These are phyloP conservation scores for Cenchrus americanus DNA, from an alignment of 176 grass and related monocot species.

Conservation along the genomic window DNA sequence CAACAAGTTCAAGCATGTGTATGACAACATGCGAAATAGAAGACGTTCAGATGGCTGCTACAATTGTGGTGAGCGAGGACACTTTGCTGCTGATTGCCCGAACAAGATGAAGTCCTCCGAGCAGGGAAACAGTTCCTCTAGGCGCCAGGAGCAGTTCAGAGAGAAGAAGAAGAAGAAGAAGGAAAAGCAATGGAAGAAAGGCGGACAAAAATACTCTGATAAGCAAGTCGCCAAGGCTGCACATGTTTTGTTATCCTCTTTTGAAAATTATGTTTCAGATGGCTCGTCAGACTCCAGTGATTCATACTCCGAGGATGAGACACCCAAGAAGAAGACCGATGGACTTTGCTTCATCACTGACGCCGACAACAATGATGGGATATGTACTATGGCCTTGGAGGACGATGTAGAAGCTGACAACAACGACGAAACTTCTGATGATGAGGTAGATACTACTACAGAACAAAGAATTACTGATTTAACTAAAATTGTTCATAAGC, in stretches of 20 bases:
- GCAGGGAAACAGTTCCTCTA: not conserved
- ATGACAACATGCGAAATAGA: not conserved
- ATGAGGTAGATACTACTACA: not conserved
- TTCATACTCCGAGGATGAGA: not conserved
- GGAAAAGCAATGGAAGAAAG: not conserved
- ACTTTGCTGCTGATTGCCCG: conserved; percentile 3
- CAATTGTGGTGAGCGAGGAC: conserved; percentile 8
- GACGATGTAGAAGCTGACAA: not conserved
- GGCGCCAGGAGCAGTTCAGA: not conserved
- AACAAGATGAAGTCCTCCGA: not conserved
- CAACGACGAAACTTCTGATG: not conserved
- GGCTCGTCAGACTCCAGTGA: not conserved
- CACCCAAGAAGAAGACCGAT: not conserved
- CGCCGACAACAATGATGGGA: not conserved
- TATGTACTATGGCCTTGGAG: not conserved
- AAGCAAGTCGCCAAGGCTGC: not conserved
- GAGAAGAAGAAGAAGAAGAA: not conserved
- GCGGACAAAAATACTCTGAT: not conserved
- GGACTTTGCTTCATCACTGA: conserved; percentile 7
- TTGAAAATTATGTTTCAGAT: not conserved
- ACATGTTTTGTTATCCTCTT: not conserved
- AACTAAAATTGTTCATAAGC: not conserved
- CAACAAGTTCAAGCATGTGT: not conserved
- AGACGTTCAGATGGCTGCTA: not conserved
- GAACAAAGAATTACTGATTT: not conserved